Base-by-base conservation (phyloP, 2,329 filamentous ascomycete genomes). In the Thielaviopsis populi region DNA sequence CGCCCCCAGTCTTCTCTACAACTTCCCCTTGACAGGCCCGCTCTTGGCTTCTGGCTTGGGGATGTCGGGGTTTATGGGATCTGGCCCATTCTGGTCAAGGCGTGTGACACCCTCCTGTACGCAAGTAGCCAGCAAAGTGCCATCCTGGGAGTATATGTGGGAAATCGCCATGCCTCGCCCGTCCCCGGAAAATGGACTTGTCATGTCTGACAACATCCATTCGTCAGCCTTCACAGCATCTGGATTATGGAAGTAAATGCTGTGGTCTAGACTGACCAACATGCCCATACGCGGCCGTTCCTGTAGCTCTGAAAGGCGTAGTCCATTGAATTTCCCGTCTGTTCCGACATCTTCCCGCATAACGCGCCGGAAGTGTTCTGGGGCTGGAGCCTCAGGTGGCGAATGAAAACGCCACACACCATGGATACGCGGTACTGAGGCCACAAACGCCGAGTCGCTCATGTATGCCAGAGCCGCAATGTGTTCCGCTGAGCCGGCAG, bases 401-500 rank as follows among this genome's bases (percentile, higher is more conserved):
- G 78, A 80, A 0, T 81, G 83, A 72, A 88, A 89, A 15, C 88
- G 80, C 81, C 88, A 91, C 42, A 96, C 79, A 64, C 83, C 81
- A 74, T 96, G 91, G 63, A 91, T 85, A 22, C 89, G 83, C 33
- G 86, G 79, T 7, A 96, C 83, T 1, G 91, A 96, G 46, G 89
- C 91, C 73, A 97, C 91, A 75, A 99, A 97, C 76, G 89, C 94
- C 71, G 83, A 88, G 75, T 97, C 92, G 30, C 86, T 89, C 77
- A 97, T 88, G 76, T 97, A 99, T 27, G 92, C 92, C 67, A 99
- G 79, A 8, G 94, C 94, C 43, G 83, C 87, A 42, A 96, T 78
- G 72, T 97, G 91, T 11, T 91, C 89, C 70, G 87, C 82, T 68
- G 86, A 83, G 1, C 90, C 89, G 22, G 89, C 89, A 2, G 78